phyloP scores from a whole-genome alignment of 306 rosid genomes.

The Lathyrus aphaca region DNA sequence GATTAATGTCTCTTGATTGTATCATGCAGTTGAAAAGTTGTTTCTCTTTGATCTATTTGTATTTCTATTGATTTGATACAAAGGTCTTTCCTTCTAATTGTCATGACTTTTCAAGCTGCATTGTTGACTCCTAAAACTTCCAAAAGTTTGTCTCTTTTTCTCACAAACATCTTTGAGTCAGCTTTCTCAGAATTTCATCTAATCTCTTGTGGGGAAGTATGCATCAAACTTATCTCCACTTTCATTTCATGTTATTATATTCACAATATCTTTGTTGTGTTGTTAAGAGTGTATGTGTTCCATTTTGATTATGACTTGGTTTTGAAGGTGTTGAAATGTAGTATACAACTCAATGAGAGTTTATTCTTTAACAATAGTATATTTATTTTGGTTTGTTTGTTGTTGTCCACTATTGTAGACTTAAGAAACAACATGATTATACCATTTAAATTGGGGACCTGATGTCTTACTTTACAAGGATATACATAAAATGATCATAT shows the following conservation, averaged over 20 bases:
- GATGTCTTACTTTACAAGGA: neutral
- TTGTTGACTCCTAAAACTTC: no score
- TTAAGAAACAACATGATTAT: neutral
- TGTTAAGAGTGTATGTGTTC: slow-evolving; percentile 21
- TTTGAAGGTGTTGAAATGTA: slow-evolving; percentile 29
- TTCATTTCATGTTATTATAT: slow-evolving; percentile 3
- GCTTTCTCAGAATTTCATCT: slow-evolving; percentile 23
- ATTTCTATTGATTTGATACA: no score
- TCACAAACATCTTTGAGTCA: neutral
- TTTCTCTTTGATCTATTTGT: no score
- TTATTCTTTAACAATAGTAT: neutral
- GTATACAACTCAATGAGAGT: slow-evolving; percentile 5
- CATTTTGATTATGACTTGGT: slow-evolving; percentile 25
- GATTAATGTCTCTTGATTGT: no score
- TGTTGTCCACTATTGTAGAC: neutral
- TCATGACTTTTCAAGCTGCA: no score
- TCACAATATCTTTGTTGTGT: slow-evolving; percentile 19
- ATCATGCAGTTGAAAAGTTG: no score
- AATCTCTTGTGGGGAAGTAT: slow-evolving; percentile 23
- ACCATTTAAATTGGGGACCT: neutral
- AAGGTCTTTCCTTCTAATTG: no score
- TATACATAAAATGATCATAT: neutral
- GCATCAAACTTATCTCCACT: neutral
- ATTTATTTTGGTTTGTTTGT: neutral
- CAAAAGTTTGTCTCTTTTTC: no score